Conservation (phyloP, 2,329 filamentous ascomycete species). For the Chrysoporthe puriensis region DNA sequence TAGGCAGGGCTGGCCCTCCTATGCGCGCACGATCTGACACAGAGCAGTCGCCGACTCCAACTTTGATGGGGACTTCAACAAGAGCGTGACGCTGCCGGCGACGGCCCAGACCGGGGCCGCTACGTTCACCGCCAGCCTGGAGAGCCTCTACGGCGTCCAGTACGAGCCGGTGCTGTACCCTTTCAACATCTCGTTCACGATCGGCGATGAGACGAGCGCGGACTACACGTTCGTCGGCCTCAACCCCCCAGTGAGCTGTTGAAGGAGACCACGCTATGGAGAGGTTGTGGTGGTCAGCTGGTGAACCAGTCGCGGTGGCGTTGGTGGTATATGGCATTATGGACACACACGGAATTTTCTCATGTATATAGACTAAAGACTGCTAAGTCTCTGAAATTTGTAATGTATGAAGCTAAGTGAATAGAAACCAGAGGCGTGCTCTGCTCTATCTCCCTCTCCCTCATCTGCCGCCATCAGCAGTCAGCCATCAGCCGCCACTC, state of each 20-base stretch:
- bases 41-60: constrained; percentile 35
- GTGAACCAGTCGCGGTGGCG: neutral
- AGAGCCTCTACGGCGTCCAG: constrained; percentile 36
- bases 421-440: no score
- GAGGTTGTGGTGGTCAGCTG: neutral
- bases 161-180: constrained; percentile 29
- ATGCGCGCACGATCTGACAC: neutral
- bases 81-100: constrained; percentile 35
- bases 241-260: neutral
- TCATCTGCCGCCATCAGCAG: no score
- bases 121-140: constrained; percentile 35
- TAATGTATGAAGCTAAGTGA: no score
- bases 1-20: no score
- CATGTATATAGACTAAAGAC: neutral
- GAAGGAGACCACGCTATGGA: neutral
- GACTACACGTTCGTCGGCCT: constrained; percentile 34
- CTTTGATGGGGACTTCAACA: constrained; percentile 33
- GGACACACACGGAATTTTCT: neutral
- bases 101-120: constrained; percentile 31
- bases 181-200: constrained; percentile 35
- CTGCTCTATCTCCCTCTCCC: no score
- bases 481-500: no score
- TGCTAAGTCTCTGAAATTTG: no score
- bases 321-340: neutral
- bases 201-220: constrained; percentile 35